phyloP scores from a whole-genome alignment of 1,284 basidiomycete species.

The Moesziomyces parantarcticus region DNA sequence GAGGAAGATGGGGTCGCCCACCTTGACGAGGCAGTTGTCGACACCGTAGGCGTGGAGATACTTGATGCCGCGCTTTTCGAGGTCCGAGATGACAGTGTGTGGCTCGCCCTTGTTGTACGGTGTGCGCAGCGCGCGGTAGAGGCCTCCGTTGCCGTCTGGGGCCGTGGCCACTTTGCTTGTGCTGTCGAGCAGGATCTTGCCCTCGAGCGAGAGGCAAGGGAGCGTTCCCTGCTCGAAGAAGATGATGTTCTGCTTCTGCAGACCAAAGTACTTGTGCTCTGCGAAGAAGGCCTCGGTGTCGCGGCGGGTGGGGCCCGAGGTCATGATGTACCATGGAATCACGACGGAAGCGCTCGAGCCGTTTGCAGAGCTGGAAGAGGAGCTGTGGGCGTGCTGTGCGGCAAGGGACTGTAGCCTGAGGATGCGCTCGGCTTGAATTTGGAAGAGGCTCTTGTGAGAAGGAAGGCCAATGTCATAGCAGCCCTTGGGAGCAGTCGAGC shows the following conservation, averaged over 20 bases:
- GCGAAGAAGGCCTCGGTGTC: slow-evolving; percentile 89
- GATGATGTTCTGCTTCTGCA: slow-evolving; percentile 82
- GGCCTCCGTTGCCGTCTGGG: slow-evolving; percentile 96
- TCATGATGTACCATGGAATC: slow-evolving; percentile 99
- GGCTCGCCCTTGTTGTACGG: slow-evolving; percentile 72
- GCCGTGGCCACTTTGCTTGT: slow-evolving; percentile 85
- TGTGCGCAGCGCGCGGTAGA: slow-evolving; percentile 89
- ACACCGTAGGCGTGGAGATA: slow-evolving; percentile 97
- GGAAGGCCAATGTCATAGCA: slow-evolving; percentile 97
- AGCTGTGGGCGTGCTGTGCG: slow-evolving; percentile 69
- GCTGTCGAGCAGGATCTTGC: slow-evolving; percentile 89
- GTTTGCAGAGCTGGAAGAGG: slow-evolving; percentile 69
- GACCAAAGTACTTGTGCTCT: slow-evolving; percentile 83
- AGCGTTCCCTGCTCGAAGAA: slow-evolving; percentile 99
- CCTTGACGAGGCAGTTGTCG: slow-evolving; percentile 97
- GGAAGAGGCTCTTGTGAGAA: slow-evolving; percentile 92
- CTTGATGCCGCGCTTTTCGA: slow-evolving; percentile 79
- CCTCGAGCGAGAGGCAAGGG: slow-evolving; percentile 92
- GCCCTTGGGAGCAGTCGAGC: slow-evolving; percentile 91
- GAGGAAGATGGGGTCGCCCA: slow-evolving; percentile 96
- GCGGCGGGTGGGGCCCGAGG: slow-evolving; percentile 89
- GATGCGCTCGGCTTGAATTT: slow-evolving; percentile 96
- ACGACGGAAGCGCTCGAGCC: slow-evolving; percentile 73
- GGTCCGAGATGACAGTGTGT: slow-evolving; percentile 84
- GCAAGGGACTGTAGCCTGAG: slow-evolving; percentile 82